Percentiles rank a stretch among this genome's conserved stretches.
These are phyloP conservation scores for Ustilago curta DNA, from an alignment of 1,284 basidiomycete genomes.

Conservation along the genomic window DNA sequence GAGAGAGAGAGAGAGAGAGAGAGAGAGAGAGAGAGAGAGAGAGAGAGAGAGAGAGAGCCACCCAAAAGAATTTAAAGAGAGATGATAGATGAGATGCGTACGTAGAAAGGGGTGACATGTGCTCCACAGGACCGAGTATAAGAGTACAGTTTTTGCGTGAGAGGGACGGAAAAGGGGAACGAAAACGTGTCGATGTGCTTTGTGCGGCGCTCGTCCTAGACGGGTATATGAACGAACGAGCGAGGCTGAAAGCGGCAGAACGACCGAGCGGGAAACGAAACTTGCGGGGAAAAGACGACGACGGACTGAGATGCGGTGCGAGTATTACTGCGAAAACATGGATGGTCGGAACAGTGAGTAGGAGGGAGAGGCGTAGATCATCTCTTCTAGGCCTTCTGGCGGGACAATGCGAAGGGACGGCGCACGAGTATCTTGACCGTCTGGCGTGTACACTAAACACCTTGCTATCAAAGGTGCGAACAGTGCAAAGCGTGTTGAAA, in stretches of 20 bases:
- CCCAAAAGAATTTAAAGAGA: slow-evolving; percentile 12
- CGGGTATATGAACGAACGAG: slow-evolving; percentile 5
- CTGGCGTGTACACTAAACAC: slow-evolving; percentile 14
- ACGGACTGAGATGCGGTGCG: slow-evolving; percentile 33
- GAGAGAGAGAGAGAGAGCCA: slow-evolving; percentile 16
- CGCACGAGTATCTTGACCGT: slow-evolving; percentile 48
- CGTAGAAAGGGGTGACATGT: slow-evolving; percentile 10
- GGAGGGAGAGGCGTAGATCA: slow-evolving; percentile 5
- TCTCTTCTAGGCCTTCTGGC: slow-evolving; percentile 23
- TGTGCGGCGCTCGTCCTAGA: neutral
- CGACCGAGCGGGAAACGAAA: neutral
- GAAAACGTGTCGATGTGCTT: neutral
- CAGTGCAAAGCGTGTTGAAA: neutral
- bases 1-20: slow-evolving; percentile 10
- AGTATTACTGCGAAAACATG: slow-evolving; percentile 35
- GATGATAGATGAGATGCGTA: slow-evolving; percentile 6
- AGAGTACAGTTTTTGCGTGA: slow-evolving; percentile 36
- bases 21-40: slow-evolving; percentile 7
- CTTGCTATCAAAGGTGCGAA: neutral
- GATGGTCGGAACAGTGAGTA: slow-evolving; percentile 13
- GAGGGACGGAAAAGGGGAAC: neutral
- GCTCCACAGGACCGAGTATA: slow-evolving; percentile 48
- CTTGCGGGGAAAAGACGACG: neutral
- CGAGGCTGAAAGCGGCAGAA: neutral
- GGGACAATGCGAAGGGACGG: slow-evolving; percentile 21